These are phyloP conservation scores for Apocynum venetum DNA, from an alignment of 257 asterid genomes.

Conservation along the genomic window DNA sequence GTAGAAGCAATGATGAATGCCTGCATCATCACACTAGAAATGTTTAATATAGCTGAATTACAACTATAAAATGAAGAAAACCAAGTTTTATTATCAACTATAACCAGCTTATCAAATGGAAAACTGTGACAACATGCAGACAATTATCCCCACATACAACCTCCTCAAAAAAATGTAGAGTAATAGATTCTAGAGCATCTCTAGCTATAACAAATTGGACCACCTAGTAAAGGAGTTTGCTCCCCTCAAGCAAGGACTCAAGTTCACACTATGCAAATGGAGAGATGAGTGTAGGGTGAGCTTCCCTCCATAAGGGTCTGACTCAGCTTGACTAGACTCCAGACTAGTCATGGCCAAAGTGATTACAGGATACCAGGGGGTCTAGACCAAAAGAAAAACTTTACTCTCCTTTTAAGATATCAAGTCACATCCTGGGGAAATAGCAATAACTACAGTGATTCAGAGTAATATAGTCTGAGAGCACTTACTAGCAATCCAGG, in stretches of 20 bases:
- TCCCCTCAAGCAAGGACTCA: too few relatives aligned
- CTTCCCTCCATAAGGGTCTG: too few relatives aligned
- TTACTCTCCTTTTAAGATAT: not conserved
- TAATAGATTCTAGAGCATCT: not conserved
- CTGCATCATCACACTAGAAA: slow-evolving; percentile 32
- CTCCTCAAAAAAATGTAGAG: not conserved
- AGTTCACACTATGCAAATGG: too few relatives aligned
- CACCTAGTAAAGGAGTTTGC: too few relatives aligned
- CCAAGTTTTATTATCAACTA: not conserved
- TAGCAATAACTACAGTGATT: not conserved
- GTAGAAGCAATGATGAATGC: slow-evolving; percentile 98
- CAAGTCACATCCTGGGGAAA: not conserved
- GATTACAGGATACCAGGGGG: too few relatives aligned
- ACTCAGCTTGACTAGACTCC: too few relatives aligned
- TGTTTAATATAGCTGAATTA: not conserved
- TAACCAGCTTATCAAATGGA: not conserved
- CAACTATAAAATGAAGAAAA: not conserved
- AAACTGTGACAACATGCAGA: not conserved
- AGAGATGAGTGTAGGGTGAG: too few relatives aligned
- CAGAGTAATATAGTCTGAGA: not conserved
- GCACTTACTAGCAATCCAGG: not conserved
- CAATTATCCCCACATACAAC: not conserved
- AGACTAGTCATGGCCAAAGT: too few relatives aligned
- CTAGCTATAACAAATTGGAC: not conserved
- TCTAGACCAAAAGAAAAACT: too few relatives aligned